phyloP scores from a whole-genome alignment of 2,329 filamentous ascomycete species.

The Malbranchea cinnamomea region DNA sequence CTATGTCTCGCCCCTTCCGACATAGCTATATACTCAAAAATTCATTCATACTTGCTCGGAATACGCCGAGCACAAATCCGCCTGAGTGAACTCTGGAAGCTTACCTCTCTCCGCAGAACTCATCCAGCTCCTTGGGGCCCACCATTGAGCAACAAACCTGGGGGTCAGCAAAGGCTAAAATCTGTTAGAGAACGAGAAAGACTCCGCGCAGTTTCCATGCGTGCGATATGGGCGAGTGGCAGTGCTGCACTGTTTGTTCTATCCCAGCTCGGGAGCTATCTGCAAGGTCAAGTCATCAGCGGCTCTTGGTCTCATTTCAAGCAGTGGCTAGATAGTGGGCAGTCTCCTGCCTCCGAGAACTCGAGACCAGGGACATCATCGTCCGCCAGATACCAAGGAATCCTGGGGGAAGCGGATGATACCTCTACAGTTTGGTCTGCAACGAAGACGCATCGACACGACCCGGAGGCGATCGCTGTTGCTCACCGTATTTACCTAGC shows the following conservation, averaged over 20 bases:
- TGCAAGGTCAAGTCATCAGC: conserved; percentile 77
- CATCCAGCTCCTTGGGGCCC: conserved; percentile 58
- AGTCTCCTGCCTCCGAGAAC: conserved; percentile 12
- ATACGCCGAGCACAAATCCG: conserved; percentile 75
- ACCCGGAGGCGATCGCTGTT: conserved; percentile 69
- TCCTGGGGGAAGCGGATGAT: conserved; percentile 11
- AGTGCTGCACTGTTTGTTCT: conserved; percentile 80
- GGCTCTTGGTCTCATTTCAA: conserved; percentile 70
- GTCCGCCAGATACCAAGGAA: too few species aligned
- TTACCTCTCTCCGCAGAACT: conserved; percentile 60
- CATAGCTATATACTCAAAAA: conserved; percentile 62
- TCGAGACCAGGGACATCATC: conserved; percentile 26
- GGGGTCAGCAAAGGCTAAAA: conserved; percentile 45
- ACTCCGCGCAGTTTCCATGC: conserved; percentile 50
- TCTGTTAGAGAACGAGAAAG: conserved; percentile 50
- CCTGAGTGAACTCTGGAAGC: conserved; percentile 75
- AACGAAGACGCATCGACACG: conserved; percentile 37
- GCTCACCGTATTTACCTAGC: conserved; percentile 67
- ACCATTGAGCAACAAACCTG: conserved; percentile 44
- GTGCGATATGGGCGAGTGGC: conserved; percentile 78
- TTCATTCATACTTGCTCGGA: conserved; percentile 75
- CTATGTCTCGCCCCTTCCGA: conserved; percentile 70
- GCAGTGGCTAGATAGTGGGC: conserved; percentile 48
- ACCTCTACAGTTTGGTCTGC: conserved; percentile 8
- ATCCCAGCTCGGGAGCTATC: conserved; percentile 71